These are phyloP conservation scores for Basidiobolus meristosporus DNA, from an alignment of 371 early-diverging fungal genomes.

Conservation along the genomic window DNA sequence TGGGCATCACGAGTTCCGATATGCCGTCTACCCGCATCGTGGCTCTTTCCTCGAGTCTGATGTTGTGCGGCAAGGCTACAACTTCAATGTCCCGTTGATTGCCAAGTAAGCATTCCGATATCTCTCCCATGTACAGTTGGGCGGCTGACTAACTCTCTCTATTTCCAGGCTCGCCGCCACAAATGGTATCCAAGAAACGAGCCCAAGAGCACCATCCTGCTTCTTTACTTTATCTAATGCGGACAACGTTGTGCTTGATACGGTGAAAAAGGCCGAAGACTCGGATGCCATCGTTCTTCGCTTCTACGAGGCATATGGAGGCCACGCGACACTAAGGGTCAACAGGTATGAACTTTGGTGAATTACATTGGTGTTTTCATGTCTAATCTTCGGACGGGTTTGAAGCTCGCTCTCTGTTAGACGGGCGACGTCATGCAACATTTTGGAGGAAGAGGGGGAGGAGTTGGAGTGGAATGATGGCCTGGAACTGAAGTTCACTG, in stretches of 20 bases:
- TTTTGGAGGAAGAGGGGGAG: too few relatives aligned
- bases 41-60: slow-evolving; percentile 53
- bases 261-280: slow-evolving; percentile 76
- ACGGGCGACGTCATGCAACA: too few relatives aligned
- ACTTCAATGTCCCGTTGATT: slow-evolving; percentile 69
- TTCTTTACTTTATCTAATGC: slow-evolving; percentile 33
- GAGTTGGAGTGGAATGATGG: too few relatives aligned
- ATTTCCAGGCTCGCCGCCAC: too few relatives aligned
- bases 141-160: neutral
- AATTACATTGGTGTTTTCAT: too few relatives aligned
- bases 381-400: too few relatives aligned
- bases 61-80: slow-evolving; percentile 68
- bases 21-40: slow-evolving; percentile 77
- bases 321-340: too few relatives aligned
- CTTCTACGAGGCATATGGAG: slow-evolving; percentile 86
- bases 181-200: too few relatives aligned
- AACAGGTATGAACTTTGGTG: too few relatives aligned
- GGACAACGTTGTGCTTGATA: slow-evolving; percentile 67
- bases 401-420: too few relatives aligned
- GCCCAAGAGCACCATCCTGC: slow-evolving; percentile 11
- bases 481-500: too few relatives aligned
- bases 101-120: slow-evolving; percentile 18
- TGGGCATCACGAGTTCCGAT: slow-evolving; percentile 59
- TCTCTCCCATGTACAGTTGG: neutral
- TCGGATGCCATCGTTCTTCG: slow-evolving; percentile 49